Percentiles rank a stretch among this genome's conserved stretches.
phyloP scores from a whole-genome alignment of 2,329 filamentous ascomycete genomes.

The Penicillium psychrosexuale region DNA sequence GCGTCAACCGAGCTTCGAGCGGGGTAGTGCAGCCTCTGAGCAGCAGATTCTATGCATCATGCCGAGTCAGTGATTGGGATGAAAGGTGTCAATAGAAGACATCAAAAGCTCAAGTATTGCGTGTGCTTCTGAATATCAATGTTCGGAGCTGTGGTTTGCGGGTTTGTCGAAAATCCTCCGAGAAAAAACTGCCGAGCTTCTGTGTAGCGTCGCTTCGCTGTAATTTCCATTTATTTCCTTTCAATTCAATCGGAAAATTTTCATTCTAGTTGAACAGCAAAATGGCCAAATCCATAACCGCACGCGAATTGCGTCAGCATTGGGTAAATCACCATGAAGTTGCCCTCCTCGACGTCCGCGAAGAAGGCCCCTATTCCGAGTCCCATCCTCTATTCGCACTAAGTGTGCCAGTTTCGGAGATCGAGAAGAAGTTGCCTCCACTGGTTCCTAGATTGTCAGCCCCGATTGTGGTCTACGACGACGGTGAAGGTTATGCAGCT shows the following conservation, averaged over 20 bases:
- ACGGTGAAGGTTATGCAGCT: conserved; percentile 28
- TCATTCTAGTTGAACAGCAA: not conserved
- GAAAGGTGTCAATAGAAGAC: not conserved
- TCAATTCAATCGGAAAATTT: not conserved
- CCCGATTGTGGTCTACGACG: conserved; percentile 30
- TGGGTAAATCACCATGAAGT: conserved; percentile 27
- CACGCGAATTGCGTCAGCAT: conserved; percentile 20
- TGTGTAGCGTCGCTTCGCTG: not conserved
- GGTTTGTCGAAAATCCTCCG: not conserved
- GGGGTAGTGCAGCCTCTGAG: conserved; percentile 12
- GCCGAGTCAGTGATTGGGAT: not conserved
- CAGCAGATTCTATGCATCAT: not conserved
- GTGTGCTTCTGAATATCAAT: not conserved
- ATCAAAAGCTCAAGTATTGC: not conserved
- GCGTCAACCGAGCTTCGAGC: conserved; percentile 15
- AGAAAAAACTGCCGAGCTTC: not conserved
- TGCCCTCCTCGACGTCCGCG: conserved; percentile 31
- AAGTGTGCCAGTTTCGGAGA: conserved; percentile 30
- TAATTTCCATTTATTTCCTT: not conserved
- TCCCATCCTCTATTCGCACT: conserved; percentile 31
- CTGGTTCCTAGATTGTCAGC: conserved; percentile 27
- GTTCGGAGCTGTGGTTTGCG: not conserved
- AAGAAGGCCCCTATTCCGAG: conserved; percentile 31
- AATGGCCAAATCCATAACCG: conserved; percentile 24
- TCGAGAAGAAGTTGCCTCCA: conserved; percentile 26